Evolutionary conservation across 495 filamentous ascomycete species (phyloP).

Genomic region (Penicillium roqueforti): DNA sequence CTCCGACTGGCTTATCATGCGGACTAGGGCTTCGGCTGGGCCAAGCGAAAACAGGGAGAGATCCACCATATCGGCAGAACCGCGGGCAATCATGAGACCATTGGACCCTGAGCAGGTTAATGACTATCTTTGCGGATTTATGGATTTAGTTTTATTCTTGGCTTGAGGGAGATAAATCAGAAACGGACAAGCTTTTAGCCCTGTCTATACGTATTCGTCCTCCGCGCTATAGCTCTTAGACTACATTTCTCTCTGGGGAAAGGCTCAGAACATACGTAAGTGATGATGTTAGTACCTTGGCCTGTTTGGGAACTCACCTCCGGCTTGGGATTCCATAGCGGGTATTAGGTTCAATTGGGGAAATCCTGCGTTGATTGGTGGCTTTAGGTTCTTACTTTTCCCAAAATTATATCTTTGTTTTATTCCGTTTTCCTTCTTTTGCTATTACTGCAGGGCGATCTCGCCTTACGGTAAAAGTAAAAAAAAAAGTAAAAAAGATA

Average conservation of each 20-base stretch:
- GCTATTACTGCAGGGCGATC: slow-evolving; percentile 2
- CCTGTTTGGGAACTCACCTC: slow-evolving; percentile 19
- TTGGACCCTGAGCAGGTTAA: not conserved
- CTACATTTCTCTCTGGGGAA: not conserved
- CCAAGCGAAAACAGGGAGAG: slow-evolving; percentile 19
- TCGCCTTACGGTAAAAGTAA: not conserved
- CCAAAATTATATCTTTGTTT: not conserved
- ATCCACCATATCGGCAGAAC: slow-evolving; percentile 23
- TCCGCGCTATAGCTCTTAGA: no score
- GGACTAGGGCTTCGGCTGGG: slow-evolving; percentile 29
- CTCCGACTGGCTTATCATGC: slow-evolving; percentile 14
- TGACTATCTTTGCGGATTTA: not conserved
- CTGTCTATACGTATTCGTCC: not conserved
- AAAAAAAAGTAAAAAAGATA: not conserved
- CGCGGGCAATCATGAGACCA: slow-evolving; percentile 15
- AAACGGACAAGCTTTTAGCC: slow-evolving; percentile 6
- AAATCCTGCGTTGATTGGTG: not conserved
- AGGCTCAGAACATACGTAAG: slow-evolving; percentile 29
- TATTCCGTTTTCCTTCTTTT: not conserved
- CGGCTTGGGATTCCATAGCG: slow-evolving; percentile 16
- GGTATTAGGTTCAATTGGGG: not conserved
- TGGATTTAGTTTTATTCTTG: not conserved
- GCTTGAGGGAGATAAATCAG: no score
- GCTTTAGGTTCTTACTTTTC: not conserved
- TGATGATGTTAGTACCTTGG: slow-evolving; percentile 25